phyloP scores from a whole-genome alignment of 139 green algal genomes.

The Closterium sp. region DNA sequence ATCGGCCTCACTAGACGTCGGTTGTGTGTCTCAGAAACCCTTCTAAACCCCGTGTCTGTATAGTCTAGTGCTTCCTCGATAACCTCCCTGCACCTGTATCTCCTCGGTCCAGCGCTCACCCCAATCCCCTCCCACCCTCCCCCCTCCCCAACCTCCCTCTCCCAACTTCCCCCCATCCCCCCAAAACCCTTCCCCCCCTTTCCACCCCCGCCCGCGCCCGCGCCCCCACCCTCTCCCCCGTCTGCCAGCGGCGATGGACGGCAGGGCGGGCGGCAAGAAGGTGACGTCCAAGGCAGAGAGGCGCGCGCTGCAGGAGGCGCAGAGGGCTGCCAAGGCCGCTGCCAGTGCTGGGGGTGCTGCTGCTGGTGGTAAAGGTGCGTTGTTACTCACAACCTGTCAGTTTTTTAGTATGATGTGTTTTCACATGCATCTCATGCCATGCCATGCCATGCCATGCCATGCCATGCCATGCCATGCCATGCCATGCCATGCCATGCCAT shows the following conservation, averaged over 20 bases:
- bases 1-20: too few relatives aligned
- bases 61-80: too few relatives aligned
- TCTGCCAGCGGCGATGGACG: neutral
- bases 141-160: neutral
- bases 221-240: constrained; percentile 1
- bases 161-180: constrained; percentile 5
- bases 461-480: too few relatives aligned
- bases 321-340: constrained; percentile 76
- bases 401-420: too few relatives aligned
- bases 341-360: constrained; percentile 67
- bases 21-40: too few relatives aligned
- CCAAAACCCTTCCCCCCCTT: neutral
- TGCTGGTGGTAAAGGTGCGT: neutral
- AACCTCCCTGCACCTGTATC: too few relatives aligned
- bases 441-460: too few relatives aligned
- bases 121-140: constrained; percentile 5
- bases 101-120: neutral
- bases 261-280: constrained; percentile 12
- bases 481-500: too few relatives aligned
- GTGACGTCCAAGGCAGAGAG: constrained; percentile 75
- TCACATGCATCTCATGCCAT: neutral
- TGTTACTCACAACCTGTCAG: too few relatives aligned
- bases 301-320: constrained; percentile 51
- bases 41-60: too few relatives aligned
- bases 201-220: neutral